Base-by-base conservation (phyloP, 2,329 filamentous ascomycete species). In the Aspergillus thermomutatus region DNA sequence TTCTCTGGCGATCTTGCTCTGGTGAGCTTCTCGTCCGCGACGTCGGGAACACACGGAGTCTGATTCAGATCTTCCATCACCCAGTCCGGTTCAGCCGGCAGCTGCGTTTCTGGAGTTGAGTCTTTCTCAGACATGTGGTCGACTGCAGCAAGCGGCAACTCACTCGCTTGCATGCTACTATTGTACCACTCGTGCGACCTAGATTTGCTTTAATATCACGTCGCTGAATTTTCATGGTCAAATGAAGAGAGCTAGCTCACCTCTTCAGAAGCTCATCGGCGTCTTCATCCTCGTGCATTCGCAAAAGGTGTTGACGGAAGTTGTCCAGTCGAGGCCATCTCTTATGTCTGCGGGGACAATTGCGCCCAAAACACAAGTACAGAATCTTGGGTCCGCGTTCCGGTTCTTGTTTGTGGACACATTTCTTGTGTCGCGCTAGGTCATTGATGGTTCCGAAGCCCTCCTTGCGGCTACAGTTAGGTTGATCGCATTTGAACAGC, bases 401-500 rank as follows among this genome's bases (percentile, higher is more conserved):
- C 57, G 73, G 76, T 41, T 65, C 75, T 52, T 80, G 75, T 25
- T 74, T 77, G 69, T 96, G 92, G 5, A 89, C 86, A 58, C 86
- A 89, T 67, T 84, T 86, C 64, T 83, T 85, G 70, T 96, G 92
- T 52, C 92, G 82, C n/a, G 88, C 83, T 11, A 93, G 83, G 65
- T 96, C 92, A 69, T 95, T 96, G 19, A 77, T 73, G 0, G 91
- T 95, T 19, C 87, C 87, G 66, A 96, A 96, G 0, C 90, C 91
- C 59, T 84, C 79, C 4, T 71, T 76, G 11, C 86, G 80, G 26
- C 67, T 62, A 70, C 91, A 95, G 4, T 76, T 76, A 0, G 70
- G 61, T 25, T 83, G 72, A 3, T 79, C 66, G 67, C 92, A 96
- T 56, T 75, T 81, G 69, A 82, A 85, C 0, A 86, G 84, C 63